phyloP scores from a whole-genome alignment of 2,329 filamentous ascomycete species.

The Apiospora marii region DNA sequence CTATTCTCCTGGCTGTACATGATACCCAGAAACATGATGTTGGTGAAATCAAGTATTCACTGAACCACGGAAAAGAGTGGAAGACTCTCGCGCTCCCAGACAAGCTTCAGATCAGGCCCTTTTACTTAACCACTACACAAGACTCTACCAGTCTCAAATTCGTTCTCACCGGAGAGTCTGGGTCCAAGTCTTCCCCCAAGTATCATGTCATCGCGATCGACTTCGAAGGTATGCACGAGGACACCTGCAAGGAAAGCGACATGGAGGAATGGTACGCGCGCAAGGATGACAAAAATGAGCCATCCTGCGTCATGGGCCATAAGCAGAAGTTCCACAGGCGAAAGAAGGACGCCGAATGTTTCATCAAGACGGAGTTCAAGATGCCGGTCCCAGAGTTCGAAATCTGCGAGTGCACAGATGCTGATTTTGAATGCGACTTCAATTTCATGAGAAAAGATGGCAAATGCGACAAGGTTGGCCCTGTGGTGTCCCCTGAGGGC shows the following conservation, averaged over 20 bases:
- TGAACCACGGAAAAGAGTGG: slow-evolving; percentile 92
- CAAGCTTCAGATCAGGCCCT: slow-evolving; percentile 72
- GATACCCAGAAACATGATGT: slow-evolving; percentile 70
- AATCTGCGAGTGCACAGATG: slow-evolving; percentile 80
- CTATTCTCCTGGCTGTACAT: slow-evolving; percentile 82
- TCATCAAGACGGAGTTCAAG: slow-evolving; percentile 85
- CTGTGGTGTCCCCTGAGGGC: slow-evolving; percentile 72
- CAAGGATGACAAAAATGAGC: slow-evolving; percentile 78
- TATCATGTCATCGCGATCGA: slow-evolving; percentile 79
- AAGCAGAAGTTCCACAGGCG: slow-evolving; percentile 86
- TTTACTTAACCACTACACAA: slow-evolving; percentile 83
- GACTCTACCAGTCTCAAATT: slow-evolving; percentile 96
- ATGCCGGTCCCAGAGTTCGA: slow-evolving; percentile 75
- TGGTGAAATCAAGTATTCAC: slow-evolving; percentile 73
- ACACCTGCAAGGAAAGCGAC: slow-evolving; percentile 78
- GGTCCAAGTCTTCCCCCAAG: slow-evolving; percentile 55
- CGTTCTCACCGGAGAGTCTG: slow-evolving; percentile 73
- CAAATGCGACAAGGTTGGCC: slow-evolving; percentile 71
- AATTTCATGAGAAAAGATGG: slow-evolving; percentile 79
- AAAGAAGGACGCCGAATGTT: slow-evolving; percentile 88
- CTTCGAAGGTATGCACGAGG: slow-evolving; percentile 82
- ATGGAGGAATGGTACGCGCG: slow-evolving; percentile 91
- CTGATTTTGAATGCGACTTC: slow-evolving; percentile 96
- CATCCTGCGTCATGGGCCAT: slow-evolving; percentile 94
- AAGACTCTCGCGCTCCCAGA: slow-evolving; percentile 72